Evolutionary conservation across 1,139 yeast species (phyloP).

Genomic region (Pichia sorboxylosa): DNA sequence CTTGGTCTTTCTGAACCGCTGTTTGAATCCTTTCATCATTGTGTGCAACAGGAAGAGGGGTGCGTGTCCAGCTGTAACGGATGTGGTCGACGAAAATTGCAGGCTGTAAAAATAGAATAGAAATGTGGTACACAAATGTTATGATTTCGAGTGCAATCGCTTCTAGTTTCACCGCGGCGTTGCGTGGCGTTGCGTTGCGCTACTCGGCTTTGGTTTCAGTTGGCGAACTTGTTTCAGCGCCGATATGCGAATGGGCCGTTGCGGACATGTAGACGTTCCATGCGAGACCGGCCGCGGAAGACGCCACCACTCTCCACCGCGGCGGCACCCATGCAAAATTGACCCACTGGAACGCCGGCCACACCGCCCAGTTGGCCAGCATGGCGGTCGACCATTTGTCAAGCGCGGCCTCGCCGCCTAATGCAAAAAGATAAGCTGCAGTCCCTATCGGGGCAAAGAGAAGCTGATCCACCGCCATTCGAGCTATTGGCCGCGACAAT

Average conservation of each 20-base stretch:
- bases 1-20: slow-evolving; percentile 24
- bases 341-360: slow-evolving; percentile 73
- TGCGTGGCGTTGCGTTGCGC: not conserved
- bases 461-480: no score
- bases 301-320: slow-evolving; percentile 48
- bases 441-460: no score
- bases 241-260: not conserved
- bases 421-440: no score
- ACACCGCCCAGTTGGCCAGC: slow-evolving; percentile 64
- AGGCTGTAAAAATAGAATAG: not conserved
- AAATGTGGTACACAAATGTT: not conserved
- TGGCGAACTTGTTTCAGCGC: not conserved
- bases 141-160: no score
- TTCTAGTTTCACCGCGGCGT: no score
- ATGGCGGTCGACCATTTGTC: slow-evolving; percentile 57
- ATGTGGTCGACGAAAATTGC: not conserved
- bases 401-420: no score
- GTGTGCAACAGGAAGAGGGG: no score
- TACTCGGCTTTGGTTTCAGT: no score
- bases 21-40: slow-evolving; percentile 28
- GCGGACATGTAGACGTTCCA: slow-evolving; percentile 53
- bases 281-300: slow-evolving; percentile 62
- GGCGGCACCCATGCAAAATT: slow-evolving; percentile 63
- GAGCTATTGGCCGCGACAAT: no score
- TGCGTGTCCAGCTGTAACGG: no score